Evolutionary conservation across 2,329 filamentous ascomycete genomes (phyloP).

Genomic region (Gaeumannomyces sp.): DNA sequence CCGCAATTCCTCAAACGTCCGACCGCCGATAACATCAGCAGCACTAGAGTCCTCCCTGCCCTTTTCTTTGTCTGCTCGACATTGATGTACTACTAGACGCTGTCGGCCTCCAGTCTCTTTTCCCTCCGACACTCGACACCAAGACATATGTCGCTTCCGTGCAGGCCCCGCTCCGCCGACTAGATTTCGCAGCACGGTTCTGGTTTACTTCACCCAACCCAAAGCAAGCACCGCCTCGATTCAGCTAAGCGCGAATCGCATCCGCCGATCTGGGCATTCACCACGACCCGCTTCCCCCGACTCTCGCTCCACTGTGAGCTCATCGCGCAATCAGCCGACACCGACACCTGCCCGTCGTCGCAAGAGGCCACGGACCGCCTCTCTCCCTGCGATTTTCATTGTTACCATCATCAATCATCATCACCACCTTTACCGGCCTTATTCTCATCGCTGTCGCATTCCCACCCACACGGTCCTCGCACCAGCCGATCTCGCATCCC

Average conservation of each 20-base stretch:
- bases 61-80: constrained; percentile 4
- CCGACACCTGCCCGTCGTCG: not conserved
- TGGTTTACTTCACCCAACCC: not conserved
- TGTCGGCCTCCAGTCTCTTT: constrained; percentile 12
- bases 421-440: not conserved
- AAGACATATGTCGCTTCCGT: too few species aligned
- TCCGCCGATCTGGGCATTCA: not conserved
- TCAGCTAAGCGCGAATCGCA: not conserved
- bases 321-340: not conserved
- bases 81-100: constrained; percentile 15
- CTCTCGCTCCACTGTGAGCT: not conserved
- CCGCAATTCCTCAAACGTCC: not conserved
- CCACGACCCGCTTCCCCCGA: not conserved
- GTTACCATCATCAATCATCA: not conserved
- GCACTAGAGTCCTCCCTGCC: too few species aligned
- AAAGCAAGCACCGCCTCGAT: not conserved
- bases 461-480: not conserved
- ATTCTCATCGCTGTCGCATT: not conserved
- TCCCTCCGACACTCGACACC: not conserved
- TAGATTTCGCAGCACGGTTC: too few species aligned
- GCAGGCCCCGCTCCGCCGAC: too few species aligned
- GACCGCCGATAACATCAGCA: not conserved
- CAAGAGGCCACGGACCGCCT: not conserved
- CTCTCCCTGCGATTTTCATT: not conserved
- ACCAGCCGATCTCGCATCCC: constrained; percentile 1